Evolutionary conservation across 371 early-diverging fungal genomes (phyloP).

Genomic region (Agmasoma carcini): DNA sequence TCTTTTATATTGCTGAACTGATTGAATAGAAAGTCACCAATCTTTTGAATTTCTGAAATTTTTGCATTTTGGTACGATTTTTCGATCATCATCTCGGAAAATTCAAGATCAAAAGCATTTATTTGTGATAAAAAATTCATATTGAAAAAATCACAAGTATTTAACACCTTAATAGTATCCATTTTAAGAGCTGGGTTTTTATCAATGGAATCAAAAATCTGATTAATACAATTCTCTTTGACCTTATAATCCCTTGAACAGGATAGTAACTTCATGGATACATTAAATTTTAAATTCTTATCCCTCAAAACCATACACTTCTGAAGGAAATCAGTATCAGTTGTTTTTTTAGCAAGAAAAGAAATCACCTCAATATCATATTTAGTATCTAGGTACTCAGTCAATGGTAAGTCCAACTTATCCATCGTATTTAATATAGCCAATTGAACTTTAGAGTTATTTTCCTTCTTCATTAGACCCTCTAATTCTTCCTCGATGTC

Average conservation of each 20-base stretch:
- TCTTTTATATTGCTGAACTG: slow-evolving; percentile 70
- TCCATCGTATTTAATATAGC: slow-evolving; percentile 23
- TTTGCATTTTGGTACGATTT: slow-evolving; percentile 72
- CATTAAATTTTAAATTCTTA: slow-evolving; percentile 14
- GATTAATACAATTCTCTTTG: background rate
- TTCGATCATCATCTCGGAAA: slow-evolving; percentile 68
- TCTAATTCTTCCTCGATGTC: slow-evolving; percentile 15
- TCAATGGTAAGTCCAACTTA: slow-evolving; percentile 5
- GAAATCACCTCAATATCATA: slow-evolving; percentile 26
- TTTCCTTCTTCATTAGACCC: slow-evolving; percentile 13
- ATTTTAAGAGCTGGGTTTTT: background rate
- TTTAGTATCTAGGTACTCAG: slow-evolving; percentile 2
- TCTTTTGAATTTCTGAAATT: slow-evolving; percentile 71
- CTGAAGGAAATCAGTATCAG: slow-evolving; percentile 15
- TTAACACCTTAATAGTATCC: slow-evolving; percentile 1
- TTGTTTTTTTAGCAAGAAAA: slow-evolving; percentile 11
- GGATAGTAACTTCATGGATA: slow-evolving; percentile 30
- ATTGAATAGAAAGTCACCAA: slow-evolving; percentile 73
- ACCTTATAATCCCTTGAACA: background rate
- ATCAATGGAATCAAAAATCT: background rate
- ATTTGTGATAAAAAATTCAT: slow-evolving; percentile 16
- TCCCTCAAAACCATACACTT: slow-evolving; percentile 8
- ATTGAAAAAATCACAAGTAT: background rate
- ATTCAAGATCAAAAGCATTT: slow-evolving; percentile 72
- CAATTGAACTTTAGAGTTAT: slow-evolving; percentile 20